Evolutionary conservation across 2,329 filamentous ascomycete species (phyloP), one percentile per base, ranked within the genome.

Genomic region (Colletotrichum somersetense): DNA sequence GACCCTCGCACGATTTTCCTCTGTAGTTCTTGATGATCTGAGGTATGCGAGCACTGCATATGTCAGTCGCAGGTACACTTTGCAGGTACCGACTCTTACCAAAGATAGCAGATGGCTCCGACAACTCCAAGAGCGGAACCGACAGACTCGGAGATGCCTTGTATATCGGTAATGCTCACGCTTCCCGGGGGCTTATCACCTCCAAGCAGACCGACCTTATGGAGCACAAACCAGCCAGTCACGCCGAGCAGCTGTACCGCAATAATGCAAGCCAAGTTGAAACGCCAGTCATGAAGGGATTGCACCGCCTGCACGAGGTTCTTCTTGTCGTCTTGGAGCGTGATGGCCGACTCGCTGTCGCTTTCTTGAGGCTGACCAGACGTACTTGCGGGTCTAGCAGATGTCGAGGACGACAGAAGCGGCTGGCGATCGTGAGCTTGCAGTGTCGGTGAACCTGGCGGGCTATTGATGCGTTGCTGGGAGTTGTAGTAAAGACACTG

Each of bases 1-100:
- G 4, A 62, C 67, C 67, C 38, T 59, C 67, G 42, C 67, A 71
- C 7, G 67, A 71, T 18, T 58, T 57, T 20, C 40, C 63, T 40
- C 64, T 50, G 10, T 67, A 55, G 10, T 71, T 71, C 18, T 71
- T 71, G 23, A 71, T 14, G 40, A 71, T 71, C 14, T 71, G 67
- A 14, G 67, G 67, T n/a, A 71, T 53, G 0, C 67, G 56, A 6
- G 67, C 67, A 30, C 67, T 71, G 33, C 5, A 11, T 11, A 1
- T 20, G 26, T 67, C 20, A 71, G 42, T 18, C 2, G 4, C 18
- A n/a, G 5, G 1, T 16, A 6, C 14, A 12, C 30, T 11, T 33
- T 6, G 5, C 1, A 14, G 3, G 35, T 12, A 3, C 1, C 0
- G 2, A 5, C 14, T 50, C 67, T 26, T 56, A 71, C 67, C 55